These are phyloP conservation scores for Zarea fungicola DNA, from an alignment of 2,329 filamentous ascomycete genomes.

Conservation along the genomic window DNA sequence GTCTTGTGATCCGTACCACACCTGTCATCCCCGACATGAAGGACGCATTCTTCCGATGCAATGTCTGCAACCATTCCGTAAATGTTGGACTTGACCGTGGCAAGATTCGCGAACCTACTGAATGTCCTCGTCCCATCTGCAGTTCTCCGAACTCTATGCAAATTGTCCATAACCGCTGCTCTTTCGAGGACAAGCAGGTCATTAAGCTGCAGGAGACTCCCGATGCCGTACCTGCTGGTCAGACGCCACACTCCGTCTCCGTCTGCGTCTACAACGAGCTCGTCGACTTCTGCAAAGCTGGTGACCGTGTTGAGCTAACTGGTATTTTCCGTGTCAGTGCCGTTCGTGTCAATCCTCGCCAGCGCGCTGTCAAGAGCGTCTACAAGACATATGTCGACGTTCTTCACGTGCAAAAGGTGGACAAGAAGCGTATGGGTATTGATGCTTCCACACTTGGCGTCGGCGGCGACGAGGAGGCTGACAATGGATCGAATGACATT, in stretches of 20 bases:
- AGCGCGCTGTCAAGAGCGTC: constrained; percentile 86
- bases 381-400: constrained; percentile 99
- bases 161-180: constrained; percentile 92
- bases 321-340: constrained; percentile 95
- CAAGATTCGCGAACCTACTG: constrained; percentile 90
- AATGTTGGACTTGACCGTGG: constrained; percentile 90
- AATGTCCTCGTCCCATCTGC: constrained; percentile 79
- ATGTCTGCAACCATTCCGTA: constrained; percentile 85
- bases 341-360: constrained; percentile 87
- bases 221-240: constrained; percentile 87
- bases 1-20: constrained; percentile 90
- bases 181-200: constrained; percentile 95
- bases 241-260: constrained; percentile 95
- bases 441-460: constrained; percentile 85
- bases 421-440: constrained; percentile 89
- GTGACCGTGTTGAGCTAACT: constrained; percentile 91
- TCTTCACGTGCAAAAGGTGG: constrained; percentile 91
- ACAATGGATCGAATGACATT: constrained; percentile 65
- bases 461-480: constrained; percentile 61
- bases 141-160: constrained; percentile 92
- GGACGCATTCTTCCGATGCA: constrained; percentile 95
- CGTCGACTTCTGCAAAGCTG: constrained; percentile 95
- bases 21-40: constrained; percentile 99
- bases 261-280: constrained; percentile 95
- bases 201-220: constrained; percentile 98